A percentile compares a stretch with the other conserved stretches of the same genome.
phyloP scores from a whole-genome alignment of 495 filamentous ascomycete genomes.

The Penicillium longicatenatum region DNA sequence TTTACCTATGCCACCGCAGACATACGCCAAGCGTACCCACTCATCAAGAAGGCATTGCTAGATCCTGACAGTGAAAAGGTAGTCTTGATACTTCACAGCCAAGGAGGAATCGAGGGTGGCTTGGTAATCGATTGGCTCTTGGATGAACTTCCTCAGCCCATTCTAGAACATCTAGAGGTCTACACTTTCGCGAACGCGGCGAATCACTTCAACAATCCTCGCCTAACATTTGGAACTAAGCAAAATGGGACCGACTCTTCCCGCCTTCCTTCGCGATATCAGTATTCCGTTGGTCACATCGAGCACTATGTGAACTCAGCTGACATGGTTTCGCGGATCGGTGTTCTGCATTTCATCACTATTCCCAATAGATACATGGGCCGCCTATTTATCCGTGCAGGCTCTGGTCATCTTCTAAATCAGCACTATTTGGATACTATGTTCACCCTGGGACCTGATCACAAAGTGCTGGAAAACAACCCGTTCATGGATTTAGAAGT shows the following conservation, averaged over 20 bases:
- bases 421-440: constrained; percentile 84
- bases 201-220: constrained; percentile 86
- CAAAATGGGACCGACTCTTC: not conserved
- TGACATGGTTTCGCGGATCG: constrained; percentile 77
- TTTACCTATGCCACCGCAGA: constrained; percentile 73
- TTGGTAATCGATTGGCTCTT: constrained; percentile 79
- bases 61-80: constrained; percentile 63
- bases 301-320: constrained; percentile 82
- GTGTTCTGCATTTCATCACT: constrained; percentile 64
- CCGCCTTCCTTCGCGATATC: not conserved
- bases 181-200: constrained; percentile 86
- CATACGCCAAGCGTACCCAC: constrained; percentile 50
- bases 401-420: constrained; percentile 71
- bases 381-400: constrained; percentile 67
- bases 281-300: constrained; percentile 60
- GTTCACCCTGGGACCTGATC: constrained; percentile 54
- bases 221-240: constrained; percentile 33
- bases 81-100: constrained; percentile 77
- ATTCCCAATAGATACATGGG: constrained; percentile 67
- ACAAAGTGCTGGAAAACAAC: constrained; percentile 30
- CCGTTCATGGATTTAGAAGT: constrained; percentile 41
- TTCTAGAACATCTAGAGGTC: constrained; percentile 71
- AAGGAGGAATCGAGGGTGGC: constrained; percentile 77
- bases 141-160: constrained; percentile 68
- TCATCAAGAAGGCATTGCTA: constrained; percentile 32